Evolutionary conservation across 192 early-diverging fungal species (phyloP), one percentile per base, ranked within the genome.

Genomic region (Backusella liffmaniae): DNA sequence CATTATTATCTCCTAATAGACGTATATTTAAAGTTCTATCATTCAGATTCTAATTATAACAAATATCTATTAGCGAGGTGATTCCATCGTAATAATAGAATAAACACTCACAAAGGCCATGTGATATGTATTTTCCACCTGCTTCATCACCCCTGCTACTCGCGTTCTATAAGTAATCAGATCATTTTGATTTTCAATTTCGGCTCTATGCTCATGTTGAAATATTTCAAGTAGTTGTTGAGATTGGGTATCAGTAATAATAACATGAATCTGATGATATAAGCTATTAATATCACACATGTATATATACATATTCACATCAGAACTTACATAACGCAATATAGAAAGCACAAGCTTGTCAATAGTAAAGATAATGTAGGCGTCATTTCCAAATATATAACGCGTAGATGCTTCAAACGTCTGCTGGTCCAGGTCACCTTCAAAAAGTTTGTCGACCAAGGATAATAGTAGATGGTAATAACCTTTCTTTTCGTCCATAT

Each of bases 401-500:
- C 97, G 91, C 49, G 91, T 81, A 37, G 88, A 88, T 73, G 98
- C 96, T 73, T 99, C 97, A 87, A 92, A 99, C 51, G 83, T 85
- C 34, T 80, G 82, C 21, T 88, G 76, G 15, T 97, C 96, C n/a
- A 72, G 15, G 29, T 72, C 70, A 30, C 41, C 41, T 29, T 72
- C 70, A 72, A 72, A 81, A 71, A 94, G 89, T 72, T 91, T 90
- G 78, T 90, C 86, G 35, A 95, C 88, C 16, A 92, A 73, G 32
- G 88, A 88, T 13, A 97, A 80, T 44, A 98, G 88, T 36, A 92
- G 86, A 39, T 83, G 73, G 82, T 96, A 99, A 68, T 92, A 92
- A 2, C 90, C 86, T 42, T 78, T 80, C 56, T 85, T 84, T 69
- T 89, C 71, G 66, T 90, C 90, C 29, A 87, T 85, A 35, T 88